Evolutionary conservation across 1,284 basidiomycete species (phyloP).

Genomic region (Spongispora temasekensis): DNA sequence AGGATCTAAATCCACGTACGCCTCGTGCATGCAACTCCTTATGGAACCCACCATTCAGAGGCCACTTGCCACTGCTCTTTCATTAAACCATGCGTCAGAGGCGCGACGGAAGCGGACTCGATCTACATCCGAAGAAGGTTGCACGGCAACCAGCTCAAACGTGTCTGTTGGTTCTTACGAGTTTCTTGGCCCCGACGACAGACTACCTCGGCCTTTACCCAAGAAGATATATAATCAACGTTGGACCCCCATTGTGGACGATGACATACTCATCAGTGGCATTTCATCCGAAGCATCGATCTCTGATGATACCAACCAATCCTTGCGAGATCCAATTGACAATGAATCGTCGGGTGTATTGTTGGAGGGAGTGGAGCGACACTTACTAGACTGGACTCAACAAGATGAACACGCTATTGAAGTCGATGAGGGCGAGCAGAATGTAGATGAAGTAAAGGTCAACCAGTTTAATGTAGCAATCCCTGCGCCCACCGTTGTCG

Average conservation of each 20-base stretch:
- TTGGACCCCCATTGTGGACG: background rate
- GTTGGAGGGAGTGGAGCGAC: constrained; percentile 4
- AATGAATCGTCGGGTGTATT: constrained; percentile 13
- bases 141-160: background rate
- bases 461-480: background rate
- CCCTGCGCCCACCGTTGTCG: background rate
- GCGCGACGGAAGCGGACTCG: constrained; percentile 23
- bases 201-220: constrained; percentile 26
- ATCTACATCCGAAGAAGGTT: constrained; percentile 17
- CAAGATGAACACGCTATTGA: constrained; percentile 24
- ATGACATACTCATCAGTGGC: background rate
- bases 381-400: constrained; percentile 27
- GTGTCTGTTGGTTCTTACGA: constrained; percentile 9
- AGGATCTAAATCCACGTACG: background rate
- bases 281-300: constrained; percentile 3
- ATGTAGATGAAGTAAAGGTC: constrained; percentile 12
- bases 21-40: background rate
- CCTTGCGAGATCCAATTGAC: constrained; percentile 20
- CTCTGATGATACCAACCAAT: constrained; percentile 15
- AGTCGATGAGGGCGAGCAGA: constrained; percentile 7
- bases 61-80: background rate
- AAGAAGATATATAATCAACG: constrained; percentile 9
- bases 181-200: constrained; percentile 20
- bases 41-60: background rate
- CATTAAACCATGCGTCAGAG: background rate